Evolutionary conservation across 1,284 basidiomycete species (phyloP).

Genomic region (Malassezia globosa): DNA sequence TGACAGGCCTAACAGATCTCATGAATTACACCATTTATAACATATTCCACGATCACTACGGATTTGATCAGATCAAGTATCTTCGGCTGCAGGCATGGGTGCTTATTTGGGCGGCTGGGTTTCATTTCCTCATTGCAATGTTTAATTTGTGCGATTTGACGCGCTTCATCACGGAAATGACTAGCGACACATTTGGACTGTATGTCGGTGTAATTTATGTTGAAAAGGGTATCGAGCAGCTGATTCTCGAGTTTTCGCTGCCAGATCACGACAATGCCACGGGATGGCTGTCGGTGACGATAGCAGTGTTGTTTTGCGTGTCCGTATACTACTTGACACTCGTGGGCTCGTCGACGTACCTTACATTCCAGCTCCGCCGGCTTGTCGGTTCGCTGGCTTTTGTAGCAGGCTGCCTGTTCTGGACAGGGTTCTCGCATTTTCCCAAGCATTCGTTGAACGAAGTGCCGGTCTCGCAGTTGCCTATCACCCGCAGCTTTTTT

Average conservation of each 20-base stretch:
- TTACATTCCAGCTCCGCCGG: conserved; percentile 47
- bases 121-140: conserved; percentile 76
- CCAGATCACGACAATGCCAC: conserved; percentile 39
- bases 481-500: conserved; percentile 43
- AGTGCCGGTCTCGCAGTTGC: conserved; percentile 35
- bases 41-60: conserved; percentile 39
- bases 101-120: conserved; percentile 80
- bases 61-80: conserved; percentile 29
- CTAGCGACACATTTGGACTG: conserved; percentile 86
- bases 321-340: conserved; percentile 46
- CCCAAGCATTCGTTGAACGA: conserved; percentile 33
- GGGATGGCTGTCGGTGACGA: conserved; percentile 49
- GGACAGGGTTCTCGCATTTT: conserved; percentile 49
- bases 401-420: conserved; percentile 48
- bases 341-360: conserved; percentile 33
- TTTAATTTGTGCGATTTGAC: conserved; percentile 56
- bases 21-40: conserved; percentile 45
- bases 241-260: conserved; percentile 47
- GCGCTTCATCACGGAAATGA: conserved; percentile 56
- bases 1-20: conserved; percentile 60
- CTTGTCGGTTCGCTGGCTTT: conserved; percentile 48
- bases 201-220: conserved; percentile 46
- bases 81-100: conserved; percentile 56
- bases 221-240: conserved; percentile 50
- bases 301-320: conserved; percentile 49